A percentile compares a stretch with the other conserved stretches of the same genome.
These are phyloP conservation scores for Iris macrosiphon DNA, from an alignment of 106 monocot genomes.

Conservation along the genomic window DNA sequence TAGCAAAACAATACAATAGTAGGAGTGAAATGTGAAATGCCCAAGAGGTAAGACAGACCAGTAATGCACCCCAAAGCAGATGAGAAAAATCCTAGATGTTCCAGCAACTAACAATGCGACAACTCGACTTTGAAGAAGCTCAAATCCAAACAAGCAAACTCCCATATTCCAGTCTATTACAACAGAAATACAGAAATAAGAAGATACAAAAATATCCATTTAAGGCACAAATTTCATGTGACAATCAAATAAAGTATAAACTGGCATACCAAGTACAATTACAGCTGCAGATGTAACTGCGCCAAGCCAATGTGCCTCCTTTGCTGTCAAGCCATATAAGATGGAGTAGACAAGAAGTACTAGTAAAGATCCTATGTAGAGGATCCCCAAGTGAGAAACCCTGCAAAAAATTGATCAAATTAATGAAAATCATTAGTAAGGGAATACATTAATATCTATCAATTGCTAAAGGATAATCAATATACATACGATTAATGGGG, in stretches of 20 bases:
- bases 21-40: conserved; percentile 2
- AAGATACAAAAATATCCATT: background rate
- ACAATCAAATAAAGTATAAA: background rate
- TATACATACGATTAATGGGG: too few species aligned
- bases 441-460: too few species aligned
- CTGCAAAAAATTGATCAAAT: conserved; percentile 19
- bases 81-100: conserved; percentile 84
- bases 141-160: conserved; percentile 77
- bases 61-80: conserved; percentile 97
- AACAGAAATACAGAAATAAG: conserved; percentile 11
- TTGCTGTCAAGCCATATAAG: conserved; percentile 89
- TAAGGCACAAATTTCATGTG: background rate
- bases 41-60: conserved; percentile 42
- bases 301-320: conserved; percentile 85
- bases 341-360: conserved; percentile 78
- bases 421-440: too few species aligned
- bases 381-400: conserved; percentile 63
- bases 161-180: conserved; percentile 90
- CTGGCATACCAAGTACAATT: conserved; percentile 62
- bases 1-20: background rate
- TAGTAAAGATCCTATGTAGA: conserved; percentile 71
- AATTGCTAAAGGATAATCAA: too few species aligned
- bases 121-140: conserved; percentile 73
- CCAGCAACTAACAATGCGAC: conserved; percentile 81
- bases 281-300: conserved; percentile 84